Base-by-base conservation (phyloP, 331 rosid genomes). In the Malus hybrid region DNA sequence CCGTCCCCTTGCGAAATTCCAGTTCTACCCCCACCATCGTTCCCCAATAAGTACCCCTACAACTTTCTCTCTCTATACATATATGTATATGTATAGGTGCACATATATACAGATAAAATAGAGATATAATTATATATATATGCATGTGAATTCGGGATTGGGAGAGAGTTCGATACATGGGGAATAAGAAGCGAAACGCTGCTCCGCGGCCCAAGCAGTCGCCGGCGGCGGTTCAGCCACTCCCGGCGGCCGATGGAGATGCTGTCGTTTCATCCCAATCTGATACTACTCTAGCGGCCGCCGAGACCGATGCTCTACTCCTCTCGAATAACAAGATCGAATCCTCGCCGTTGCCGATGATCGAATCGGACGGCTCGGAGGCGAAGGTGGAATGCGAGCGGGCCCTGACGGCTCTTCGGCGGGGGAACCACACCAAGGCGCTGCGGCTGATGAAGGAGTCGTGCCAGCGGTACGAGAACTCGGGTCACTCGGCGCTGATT, bases 371-470 rank as follows among this genome's bases (percentile, higher is more conserved):
- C 55, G 86, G 82, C 84, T 80, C 92, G 46, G 10, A 88, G 13
- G 86, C 88, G 81, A 95, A 88, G 87, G 84, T 81, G 5, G 99
- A 95, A 76, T 94, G 97, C 66, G 99, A 94, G 78, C 84, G 88
- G n/a, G 96, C 96, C 74, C 90, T 92, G 27, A 91, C 83, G 42
- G 86, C 96, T 54, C 86, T 87, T 24, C 86, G 97, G 44, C 97
- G 99, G 1, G 99, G 99, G 29, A 95, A 89, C 74, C 97, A 95
- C 76, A 87, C 81, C 29, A 90, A 88, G 85, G 97, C 99, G 31
- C 80, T 95, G 76, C 82, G 90, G 86, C 84, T 92, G 48, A 87
- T 92, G 93, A 91, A 88, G 89, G 99, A 95, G 82, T 69, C 81
- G 32, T 83, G 91, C 67, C 81, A 78, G 29, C 80, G 83, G 39